Evolutionary conservation across 1,284 basidiomycete genomes (phyloP).

Genomic region (Ustilago xerochloae): DNA sequence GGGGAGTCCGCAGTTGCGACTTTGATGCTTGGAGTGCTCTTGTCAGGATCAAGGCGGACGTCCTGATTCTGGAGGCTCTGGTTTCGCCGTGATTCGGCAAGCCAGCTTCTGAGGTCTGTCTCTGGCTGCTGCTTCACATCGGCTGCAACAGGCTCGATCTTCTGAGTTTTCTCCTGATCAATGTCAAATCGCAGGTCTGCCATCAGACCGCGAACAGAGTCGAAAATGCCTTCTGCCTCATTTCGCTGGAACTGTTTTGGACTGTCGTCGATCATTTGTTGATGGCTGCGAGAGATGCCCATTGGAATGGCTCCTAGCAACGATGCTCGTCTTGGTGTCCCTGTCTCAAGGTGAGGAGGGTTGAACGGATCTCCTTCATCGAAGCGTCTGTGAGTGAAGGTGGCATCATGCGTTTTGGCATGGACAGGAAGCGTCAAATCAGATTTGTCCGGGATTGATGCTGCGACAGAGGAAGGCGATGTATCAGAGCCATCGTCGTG

Average conservation of each 20-base stretch:
- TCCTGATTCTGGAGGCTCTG: background rate
- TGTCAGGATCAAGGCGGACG: background rate
- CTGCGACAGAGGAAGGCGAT: conserved; percentile 11
- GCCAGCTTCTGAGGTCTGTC: conserved; percentile 2
- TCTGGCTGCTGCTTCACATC: background rate
- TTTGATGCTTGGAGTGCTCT: background rate
- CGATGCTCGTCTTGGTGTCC: conserved; percentile 1
- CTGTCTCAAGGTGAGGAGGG: background rate
- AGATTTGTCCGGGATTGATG: background rate
- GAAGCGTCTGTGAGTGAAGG: background rate
- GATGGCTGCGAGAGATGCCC: conserved; percentile 22
- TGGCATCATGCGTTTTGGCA: conserved; percentile 2
- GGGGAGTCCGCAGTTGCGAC: background rate
- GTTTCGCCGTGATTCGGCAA: background rate
- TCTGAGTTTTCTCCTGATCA: background rate
- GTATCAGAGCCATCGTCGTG: background rate
- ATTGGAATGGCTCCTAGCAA: conserved; percentile 9
- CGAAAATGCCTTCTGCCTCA: conserved; percentile 15
- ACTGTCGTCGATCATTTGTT: conserved; percentile 19
- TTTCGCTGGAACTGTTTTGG: conserved; percentile 1
- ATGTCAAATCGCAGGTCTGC: conserved; percentile 12
- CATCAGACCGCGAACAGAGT: conserved; percentile 25
- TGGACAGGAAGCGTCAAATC: background rate
- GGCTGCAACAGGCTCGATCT: too few relatives aligned
- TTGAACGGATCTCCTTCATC: background rate